phyloP scores from a whole-genome alignment of 139 green algal species.

The Chlorella vulgaris region DNA sequence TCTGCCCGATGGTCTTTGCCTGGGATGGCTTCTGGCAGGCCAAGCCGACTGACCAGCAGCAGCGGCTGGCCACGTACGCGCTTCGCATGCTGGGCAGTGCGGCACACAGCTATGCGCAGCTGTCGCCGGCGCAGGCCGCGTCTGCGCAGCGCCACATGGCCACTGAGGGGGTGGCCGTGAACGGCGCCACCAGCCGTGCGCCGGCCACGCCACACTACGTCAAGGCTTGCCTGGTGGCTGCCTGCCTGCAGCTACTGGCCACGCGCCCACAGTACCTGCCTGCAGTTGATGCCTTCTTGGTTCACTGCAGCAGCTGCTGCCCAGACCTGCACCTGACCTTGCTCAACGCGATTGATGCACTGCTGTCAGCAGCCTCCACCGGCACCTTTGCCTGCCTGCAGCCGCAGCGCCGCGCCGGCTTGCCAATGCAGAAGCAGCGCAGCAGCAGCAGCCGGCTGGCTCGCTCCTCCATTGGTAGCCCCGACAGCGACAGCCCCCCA shows the following conservation, averaged over 20 bases:
- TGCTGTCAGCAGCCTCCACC: constrained; percentile 11
- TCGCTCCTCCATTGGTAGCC: background rate
- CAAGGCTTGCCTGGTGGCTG: constrained; percentile 28
- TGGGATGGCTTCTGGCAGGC: constrained; percentile 37
- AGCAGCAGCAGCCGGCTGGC: background rate
- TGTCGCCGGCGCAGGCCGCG: background rate
- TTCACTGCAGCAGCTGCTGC: constrained; percentile 8
- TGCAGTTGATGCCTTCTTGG: constrained; percentile 34
- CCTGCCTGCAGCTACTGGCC: constrained; percentile 30
- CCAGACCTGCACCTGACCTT: background rate
- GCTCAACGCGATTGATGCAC: constrained; percentile 22
- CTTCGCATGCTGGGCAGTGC: constrained; percentile 39
- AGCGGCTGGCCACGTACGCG: constrained; percentile 30
- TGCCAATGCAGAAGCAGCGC: background rate
- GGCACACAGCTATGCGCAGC: background rate
- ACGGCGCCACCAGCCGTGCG: background rate
- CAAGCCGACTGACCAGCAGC: constrained; percentile 27
- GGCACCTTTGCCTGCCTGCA: constrained; percentile 28
- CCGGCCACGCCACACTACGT: background rate
- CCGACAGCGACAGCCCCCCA: background rate
- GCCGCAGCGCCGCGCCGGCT: background rate
- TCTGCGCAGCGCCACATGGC: background rate
- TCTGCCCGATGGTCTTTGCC: constrained; percentile 24
- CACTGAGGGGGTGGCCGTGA: background rate
- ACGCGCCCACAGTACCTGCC: constrained; percentile 29